Evolutionary conservation across 257 asterid species (phyloP), one percentile per base, ranked within the genome.

Genomic region (Craterostigma plantagineum): DNA sequence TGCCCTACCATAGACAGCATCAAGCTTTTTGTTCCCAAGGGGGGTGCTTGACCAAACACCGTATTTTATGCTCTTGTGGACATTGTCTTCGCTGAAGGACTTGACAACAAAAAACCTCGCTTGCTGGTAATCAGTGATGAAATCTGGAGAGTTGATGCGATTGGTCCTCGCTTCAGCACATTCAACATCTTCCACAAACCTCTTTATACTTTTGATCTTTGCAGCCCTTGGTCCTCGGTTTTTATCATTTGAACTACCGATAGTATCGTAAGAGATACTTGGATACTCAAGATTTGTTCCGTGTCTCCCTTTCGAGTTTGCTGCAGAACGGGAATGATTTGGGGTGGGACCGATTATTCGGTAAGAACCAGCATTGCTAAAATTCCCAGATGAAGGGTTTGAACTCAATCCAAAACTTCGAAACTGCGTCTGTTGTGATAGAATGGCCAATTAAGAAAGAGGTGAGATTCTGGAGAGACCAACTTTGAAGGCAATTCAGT

Each of bases 181-280:
- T 53, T 75, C 86, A 65, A 57, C 67, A 57, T 71, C 78, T 18
- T 79, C 96, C 47, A 77, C 99, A 17, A 75, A 45, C 33, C 61
- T 48, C 56, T 34, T 72, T 64, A 65, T 79, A 69, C 52, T 61
- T 59, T 64, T 79, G 30, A 81, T 83, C 66, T 75, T 90, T 48
- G 70, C 70, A 59, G 94, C 82, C 68, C 99, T 80, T n/a, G 96
- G 96, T 40, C 99, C 99, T 54, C 94, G 63, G 63, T 83, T 83
- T 43, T 91, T 79, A 51, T 90, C 95, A 60, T 67, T 72, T 43
- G 83, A 51, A 38, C 62, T 45, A 56, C 83, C 92, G 49, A 70
- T 61, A 43, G 76, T 59, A 56, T 83, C 94, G 13, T 63, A 42
- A 37, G 91, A 59, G 48, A 64, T 59, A 65, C 46, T 61, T 47